phyloP scores from a whole-genome alignment of 768 basidiomycete species.

The Pleurotus ostreatus region DNA sequence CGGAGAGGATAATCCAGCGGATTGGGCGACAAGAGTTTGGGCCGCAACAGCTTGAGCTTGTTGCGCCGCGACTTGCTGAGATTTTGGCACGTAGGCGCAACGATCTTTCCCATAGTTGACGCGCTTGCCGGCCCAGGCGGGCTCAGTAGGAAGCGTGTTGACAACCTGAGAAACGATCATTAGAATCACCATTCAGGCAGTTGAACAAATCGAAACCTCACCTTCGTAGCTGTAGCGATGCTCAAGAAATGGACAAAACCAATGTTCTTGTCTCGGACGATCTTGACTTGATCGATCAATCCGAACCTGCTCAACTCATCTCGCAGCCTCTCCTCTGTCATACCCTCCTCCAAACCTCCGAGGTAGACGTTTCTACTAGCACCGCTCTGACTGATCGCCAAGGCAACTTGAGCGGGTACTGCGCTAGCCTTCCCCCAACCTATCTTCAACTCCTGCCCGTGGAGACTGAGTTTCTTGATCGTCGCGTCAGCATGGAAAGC shows the following conservation, averaged over 20 bases:
- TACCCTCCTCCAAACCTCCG: conserved; percentile 84
- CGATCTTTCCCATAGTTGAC: conserved; percentile 99
- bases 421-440: conserved; percentile 97
- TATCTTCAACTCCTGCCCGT: conserved; percentile 96
- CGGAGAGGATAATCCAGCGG: conserved; percentile 20
- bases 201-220: conserved; percentile 26
- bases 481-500: conserved; percentile 97
- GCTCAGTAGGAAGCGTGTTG: conserved; percentile 86
- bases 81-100: conserved; percentile 96
- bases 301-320: conserved; percentile 93
- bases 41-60: conserved; percentile 86
- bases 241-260: conserved; percentile 98
- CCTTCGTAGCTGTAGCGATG: conserved; percentile 94
- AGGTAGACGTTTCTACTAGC: conserved; percentile 96
- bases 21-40: conserved; percentile 65
- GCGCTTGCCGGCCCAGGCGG: conserved; percentile 91
- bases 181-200: too few species aligned
- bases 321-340: conserved; percentile 88
- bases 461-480: conserved; percentile 88
- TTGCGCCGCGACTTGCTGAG: conserved; percentile 84
- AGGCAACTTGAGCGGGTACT: conserved; percentile 80
- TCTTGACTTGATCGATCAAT: conserved; percentile 98
- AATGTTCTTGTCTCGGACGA: conserved; percentile 98
- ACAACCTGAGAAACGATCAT: conserved; percentile 61
- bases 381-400: conserved; percentile 88